A percentile compares a stretch with the other conserved stretches of the same genome.
Evolutionary conservation across 495 filamentous ascomycete species (phyloP).

Genomic region (Neurospora sp.): DNA sequence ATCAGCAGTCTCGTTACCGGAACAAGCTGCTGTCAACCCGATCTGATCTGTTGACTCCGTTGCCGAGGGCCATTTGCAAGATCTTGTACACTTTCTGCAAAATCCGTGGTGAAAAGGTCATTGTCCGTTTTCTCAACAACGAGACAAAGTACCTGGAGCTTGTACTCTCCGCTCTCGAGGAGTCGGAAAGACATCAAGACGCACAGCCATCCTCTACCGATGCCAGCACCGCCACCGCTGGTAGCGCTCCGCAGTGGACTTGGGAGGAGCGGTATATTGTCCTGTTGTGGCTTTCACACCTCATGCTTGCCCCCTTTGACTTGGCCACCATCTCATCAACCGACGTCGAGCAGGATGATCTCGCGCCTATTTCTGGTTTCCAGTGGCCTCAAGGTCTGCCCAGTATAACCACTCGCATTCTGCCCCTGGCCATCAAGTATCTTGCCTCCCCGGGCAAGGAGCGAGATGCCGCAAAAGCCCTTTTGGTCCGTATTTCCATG

Average conservation of each 20-base stretch:
- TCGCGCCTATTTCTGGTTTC: slow-evolving; percentile 26
- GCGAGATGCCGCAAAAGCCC: slow-evolving; percentile 67
- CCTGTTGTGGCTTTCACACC: slow-evolving; percentile 85
- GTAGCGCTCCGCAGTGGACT: slow-evolving; percentile 28
- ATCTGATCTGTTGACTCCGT: slow-evolving; percentile 39
- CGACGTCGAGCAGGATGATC: slow-evolving; percentile 27
- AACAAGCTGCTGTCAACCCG: slow-evolving; percentile 18
- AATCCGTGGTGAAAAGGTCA: slow-evolving; percentile 84
- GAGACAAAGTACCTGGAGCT: slow-evolving; percentile 76
- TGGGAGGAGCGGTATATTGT: slow-evolving; percentile 90
- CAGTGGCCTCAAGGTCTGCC: slow-evolving; percentile 48
- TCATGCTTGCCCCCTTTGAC: slow-evolving; percentile 89
- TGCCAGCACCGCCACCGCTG: background rate
- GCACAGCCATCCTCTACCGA: background rate
- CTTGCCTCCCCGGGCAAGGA: slow-evolving; percentile 73
- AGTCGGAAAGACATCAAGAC: slow-evolving; percentile 19
- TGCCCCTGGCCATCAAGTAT: slow-evolving; percentile 60
- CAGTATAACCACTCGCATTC: slow-evolving; percentile 55
- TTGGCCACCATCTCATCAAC: slow-evolving; percentile 70
- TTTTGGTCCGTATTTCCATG: slow-evolving; percentile 74
- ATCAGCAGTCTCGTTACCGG: slow-evolving; percentile 39
- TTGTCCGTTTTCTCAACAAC: slow-evolving; percentile 79
- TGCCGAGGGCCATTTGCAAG: slow-evolving; percentile 61
- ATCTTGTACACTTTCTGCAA: slow-evolving; percentile 91
- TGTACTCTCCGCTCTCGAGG: slow-evolving; percentile 57